Evolutionary conservation across 305 asterid genomes (phyloP).

Genomic region (Fraxinus nigra): DNA sequence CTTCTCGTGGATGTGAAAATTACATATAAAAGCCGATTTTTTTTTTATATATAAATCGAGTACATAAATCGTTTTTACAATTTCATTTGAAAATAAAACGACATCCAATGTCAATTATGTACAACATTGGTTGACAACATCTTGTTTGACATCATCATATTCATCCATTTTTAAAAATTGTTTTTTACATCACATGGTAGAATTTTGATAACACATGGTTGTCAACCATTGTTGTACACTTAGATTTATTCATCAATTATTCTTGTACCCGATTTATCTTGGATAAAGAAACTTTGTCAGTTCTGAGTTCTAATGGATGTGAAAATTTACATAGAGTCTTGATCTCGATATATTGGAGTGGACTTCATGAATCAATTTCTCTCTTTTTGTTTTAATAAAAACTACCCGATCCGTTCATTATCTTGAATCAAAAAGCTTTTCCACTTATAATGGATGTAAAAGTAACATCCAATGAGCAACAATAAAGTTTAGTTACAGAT

Average conservation of each 20-base stretch:
- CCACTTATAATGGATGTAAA: slow-evolving; percentile 24
- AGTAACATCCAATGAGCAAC: slow-evolving; percentile 26
- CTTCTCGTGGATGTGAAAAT: neutral
- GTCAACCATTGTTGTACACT: too few species aligned
- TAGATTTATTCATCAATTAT: neutral
- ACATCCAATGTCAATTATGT: neutral
- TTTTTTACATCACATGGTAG: too few species aligned
- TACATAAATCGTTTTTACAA: neutral
- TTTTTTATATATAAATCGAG: too few species aligned
- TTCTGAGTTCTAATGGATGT: slow-evolving; percentile 15
- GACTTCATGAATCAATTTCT: too few species aligned
- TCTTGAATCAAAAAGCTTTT: slow-evolving; percentile 9
- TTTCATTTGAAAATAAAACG: neutral
- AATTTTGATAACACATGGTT: too few species aligned
- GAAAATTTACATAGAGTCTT: slow-evolving; percentile 29
- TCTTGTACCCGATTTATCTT: neutral
- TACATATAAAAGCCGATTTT: neutral
- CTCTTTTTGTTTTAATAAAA: neutral
- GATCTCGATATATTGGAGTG: neutral
- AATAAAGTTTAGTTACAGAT: neutral
- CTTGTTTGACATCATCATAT: too few species aligned
- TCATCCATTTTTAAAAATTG: too few species aligned
- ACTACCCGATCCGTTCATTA: neutral
- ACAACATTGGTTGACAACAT: too few species aligned
- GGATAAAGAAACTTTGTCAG: slow-evolving; percentile 23